These are phyloP conservation scores for Paecilomyces sp. DNA, from an alignment of 2,329 filamentous ascomycete species.

Conservation along the genomic window DNA sequence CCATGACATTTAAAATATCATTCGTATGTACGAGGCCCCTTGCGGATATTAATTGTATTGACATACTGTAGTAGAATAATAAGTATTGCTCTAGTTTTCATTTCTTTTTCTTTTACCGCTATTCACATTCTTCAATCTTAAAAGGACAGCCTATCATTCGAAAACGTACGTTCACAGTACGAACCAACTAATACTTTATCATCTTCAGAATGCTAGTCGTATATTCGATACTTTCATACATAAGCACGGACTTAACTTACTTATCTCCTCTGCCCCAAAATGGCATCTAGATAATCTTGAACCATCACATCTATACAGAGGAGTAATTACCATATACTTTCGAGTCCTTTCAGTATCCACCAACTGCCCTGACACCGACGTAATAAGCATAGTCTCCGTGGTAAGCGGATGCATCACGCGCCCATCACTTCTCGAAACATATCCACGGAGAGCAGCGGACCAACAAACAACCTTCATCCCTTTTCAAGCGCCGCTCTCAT, in stretches of 20 bases:
- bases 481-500: neutral
- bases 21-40: neutral
- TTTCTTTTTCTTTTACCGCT: neutral
- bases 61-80: too few relatives aligned
- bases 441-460: neutral
- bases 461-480: neutral
- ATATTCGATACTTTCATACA: neutral
- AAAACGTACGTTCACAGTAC: neutral
- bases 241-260: neutral
- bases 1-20: neutral
- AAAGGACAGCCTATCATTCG: neutral
- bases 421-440: neutral
- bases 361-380: neutral
- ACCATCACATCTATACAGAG: neutral
- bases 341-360: neutral
- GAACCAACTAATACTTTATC: neutral
- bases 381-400: neutral
- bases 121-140: neutral
- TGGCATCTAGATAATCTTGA: neutral
- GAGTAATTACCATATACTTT: neutral
- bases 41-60: too few relatives aligned
- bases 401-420: neutral
- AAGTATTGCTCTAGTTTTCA: neutral
- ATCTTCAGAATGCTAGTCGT: neutral
- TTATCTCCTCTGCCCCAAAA: neutral